These are phyloP conservation scores for Boletus edulis DNA, from an alignment of 768 basidiomycete genomes.

Conservation along the genomic window DNA sequence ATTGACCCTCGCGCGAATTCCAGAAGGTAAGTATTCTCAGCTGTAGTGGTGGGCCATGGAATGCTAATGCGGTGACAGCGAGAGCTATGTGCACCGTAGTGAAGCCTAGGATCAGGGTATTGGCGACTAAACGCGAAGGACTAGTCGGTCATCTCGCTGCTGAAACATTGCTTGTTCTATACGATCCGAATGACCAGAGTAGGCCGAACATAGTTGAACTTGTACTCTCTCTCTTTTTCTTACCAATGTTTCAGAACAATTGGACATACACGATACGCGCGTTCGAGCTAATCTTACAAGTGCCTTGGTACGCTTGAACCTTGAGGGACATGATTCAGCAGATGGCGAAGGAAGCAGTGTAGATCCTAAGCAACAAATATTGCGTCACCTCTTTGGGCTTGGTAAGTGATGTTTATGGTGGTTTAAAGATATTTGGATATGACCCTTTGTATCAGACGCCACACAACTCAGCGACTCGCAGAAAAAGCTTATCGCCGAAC, in stretches of 20 bases:
- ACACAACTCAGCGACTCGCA: not conserved
- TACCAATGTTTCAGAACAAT: not conserved
- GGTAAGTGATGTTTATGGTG: constrained; percentile 2
- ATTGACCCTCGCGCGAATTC: constrained; percentile 13
- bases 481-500: constrained; percentile 8
- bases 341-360: not conserved
- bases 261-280: constrained; percentile 5
- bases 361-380: not conserved
- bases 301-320: constrained; percentile 8
- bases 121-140: constrained; percentile 5
- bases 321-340: not conserved
- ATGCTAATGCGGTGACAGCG: not conserved
- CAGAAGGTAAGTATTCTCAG: constrained; percentile 5
- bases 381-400: constrained; percentile 17
- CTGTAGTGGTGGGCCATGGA: too few relatives aligned
- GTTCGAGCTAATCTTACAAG: constrained; percentile 19
- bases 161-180: constrained; percentile 15
- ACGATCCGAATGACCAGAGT: constrained; percentile 2
- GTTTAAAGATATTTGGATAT: not conserved
- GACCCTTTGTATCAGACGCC: constrained; percentile 1
- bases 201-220: not conserved
- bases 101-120: constrained; percentile 8
- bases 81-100: not conserved
- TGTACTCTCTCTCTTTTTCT: not conserved
- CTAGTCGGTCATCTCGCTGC: constrained; percentile 17